Conservation (phyloP, 495 filamentous ascomycete species). For the Tricharina praecox region DNA sequence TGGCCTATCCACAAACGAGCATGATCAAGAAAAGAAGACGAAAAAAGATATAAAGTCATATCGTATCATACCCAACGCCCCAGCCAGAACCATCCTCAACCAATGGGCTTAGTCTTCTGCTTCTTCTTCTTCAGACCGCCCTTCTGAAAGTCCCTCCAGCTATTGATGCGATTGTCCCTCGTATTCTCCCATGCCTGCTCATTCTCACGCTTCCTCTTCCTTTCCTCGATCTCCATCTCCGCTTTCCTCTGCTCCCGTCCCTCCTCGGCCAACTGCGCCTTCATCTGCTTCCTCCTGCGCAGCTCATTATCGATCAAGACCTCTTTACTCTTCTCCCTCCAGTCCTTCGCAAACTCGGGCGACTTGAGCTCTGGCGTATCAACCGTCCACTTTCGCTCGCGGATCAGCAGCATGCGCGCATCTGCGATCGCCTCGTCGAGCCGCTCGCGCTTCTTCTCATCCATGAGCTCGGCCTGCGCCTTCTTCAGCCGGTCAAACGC, state of each 20-base stretch:
- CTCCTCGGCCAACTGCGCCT: slow-evolving; percentile 93
- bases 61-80: too few species aligned
- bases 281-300: slow-evolving; percentile 63
- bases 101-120: slow-evolving; percentile 80
- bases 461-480: slow-evolving; percentile 75
- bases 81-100: too few species aligned
- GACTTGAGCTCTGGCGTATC: slow-evolving; percentile 73
- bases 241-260: slow-evolving; percentile 72
- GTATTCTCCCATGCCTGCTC: slow-evolving; percentile 88
- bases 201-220: slow-evolving; percentile 85
- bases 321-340: slow-evolving; percentile 78
- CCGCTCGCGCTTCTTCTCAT: slow-evolving; percentile 71
- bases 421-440: slow-evolving; percentile 94
- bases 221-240: slow-evolving; percentile 69
- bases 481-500: slow-evolving; percentile 96
- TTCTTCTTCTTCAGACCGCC: slow-evolving; percentile 62
- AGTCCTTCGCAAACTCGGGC: slow-evolving; percentile 64
- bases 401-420: slow-evolving; percentile 81
- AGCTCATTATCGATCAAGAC: slow-evolving; percentile 90
- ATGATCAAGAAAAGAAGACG: too few species aligned
- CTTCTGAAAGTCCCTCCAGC: slow-evolving; percentile 87
- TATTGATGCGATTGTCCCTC: slow-evolving; percentile 77
- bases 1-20: too few species aligned
- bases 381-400: slow-evolving; percentile 78
- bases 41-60: too few species aligned